Evolutionary conservation across 768 basidiomycete genomes (phyloP), one percentile per base, ranked within the genome.

Genomic region (Termitomyces sp.): DNA sequence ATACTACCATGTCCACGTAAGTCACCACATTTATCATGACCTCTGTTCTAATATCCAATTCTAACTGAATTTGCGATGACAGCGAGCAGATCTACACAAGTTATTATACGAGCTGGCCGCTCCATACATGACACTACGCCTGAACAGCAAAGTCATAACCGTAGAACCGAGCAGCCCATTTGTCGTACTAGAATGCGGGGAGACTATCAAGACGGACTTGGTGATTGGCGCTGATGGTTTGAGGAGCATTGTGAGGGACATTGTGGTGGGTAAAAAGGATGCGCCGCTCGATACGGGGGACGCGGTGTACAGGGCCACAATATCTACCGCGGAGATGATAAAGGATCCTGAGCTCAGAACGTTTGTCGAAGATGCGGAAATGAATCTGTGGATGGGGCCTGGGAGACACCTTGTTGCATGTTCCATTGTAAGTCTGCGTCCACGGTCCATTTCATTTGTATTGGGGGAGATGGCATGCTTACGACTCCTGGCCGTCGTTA

Each of bases 371-470:
- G 70, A 66, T 1, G 75, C 81, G 0, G 81, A 84, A 58, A 81
- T 83, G 77, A 82, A 81, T 0, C 77, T 75, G 0, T 89, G 88
- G 88, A 81, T 88, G 76, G 86, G 81, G 1, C 84, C 86, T 0
- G 58, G 73, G 2, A 68, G 71, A 53, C 76, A 78, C 59, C 66
- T 77, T 24, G 71, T 77, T 24, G 76, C 71, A 9, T 78, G 77
- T 60, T 73, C 70, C 55, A 67, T 77, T n/a, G 77, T 76, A 61
- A 33, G 75, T 28, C 28, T 28, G 28, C 28, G 4, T 28, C 28
- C n/a, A n/a, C n/a, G n/a, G n/a, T n/a, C n/a, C 28, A 28, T 28
- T 28, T 28, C 4, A 28, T 28, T 28, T 28, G 28, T 4, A 7
- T 18, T 12, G 18, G 4, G 7, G 15, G 13, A 36, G 9, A 39